phyloP scores from a whole-genome alignment of 371 early-diverging fungal genomes.

The Saksenaea oblongispora region DNA sequence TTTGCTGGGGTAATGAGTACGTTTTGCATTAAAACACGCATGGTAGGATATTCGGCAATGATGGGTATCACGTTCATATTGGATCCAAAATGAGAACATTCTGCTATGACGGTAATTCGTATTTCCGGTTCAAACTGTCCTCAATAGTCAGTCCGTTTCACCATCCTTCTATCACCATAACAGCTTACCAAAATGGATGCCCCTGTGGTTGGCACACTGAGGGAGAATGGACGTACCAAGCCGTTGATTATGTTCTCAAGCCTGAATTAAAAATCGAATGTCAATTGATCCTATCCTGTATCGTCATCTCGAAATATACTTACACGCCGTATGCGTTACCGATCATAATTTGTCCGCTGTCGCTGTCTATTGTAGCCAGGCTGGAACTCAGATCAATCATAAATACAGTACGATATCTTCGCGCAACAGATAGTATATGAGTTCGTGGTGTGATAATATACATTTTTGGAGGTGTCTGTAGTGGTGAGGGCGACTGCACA shows the following conservation, averaged over 20 bases:
- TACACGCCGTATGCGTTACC: conserved; percentile 56
- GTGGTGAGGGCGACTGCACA: background rate
- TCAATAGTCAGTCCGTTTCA: background rate
- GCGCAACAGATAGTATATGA: conserved; percentile 54
- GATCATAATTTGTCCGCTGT: conserved; percentile 52
- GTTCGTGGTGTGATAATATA: conserved; percentile 70
- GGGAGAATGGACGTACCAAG: conserved; percentile 34
- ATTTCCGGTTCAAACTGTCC: conserved; percentile 60
- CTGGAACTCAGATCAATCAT: conserved; percentile 74
- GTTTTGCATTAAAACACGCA: conserved; percentile 71
- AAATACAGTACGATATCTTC: conserved; percentile 65
- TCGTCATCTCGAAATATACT: conserved; percentile 15
- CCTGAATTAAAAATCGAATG: conserved; percentile 9
- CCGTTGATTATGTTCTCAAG: conserved; percentile 30
- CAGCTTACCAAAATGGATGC: conserved; percentile 5
- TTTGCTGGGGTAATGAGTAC: conserved; percentile 54
- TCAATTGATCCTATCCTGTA: background rate
- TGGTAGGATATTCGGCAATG: conserved; percentile 61
- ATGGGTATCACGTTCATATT: conserved; percentile 59
- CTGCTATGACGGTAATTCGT: conserved; percentile 75
- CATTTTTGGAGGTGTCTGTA: conserved; percentile 9
- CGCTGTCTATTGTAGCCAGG: conserved; percentile 66
- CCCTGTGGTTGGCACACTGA: conserved; percentile 12
- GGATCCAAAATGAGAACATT: conserved; percentile 69
- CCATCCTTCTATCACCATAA: background rate